Evolutionary conservation across 768 basidiomycete genomes (phyloP).

Genomic region (Pholiota microspora): DNA sequence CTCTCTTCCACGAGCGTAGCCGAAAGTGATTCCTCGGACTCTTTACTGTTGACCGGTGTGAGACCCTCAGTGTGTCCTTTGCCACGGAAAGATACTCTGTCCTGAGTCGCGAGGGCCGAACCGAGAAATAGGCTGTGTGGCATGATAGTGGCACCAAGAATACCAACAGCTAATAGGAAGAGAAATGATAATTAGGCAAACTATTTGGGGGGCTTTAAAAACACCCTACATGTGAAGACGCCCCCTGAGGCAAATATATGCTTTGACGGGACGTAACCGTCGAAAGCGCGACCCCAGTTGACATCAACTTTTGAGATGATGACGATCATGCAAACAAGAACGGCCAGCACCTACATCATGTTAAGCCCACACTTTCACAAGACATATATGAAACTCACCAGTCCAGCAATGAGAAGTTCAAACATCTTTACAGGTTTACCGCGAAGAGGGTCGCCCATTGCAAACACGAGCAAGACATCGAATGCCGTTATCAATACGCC

Average conservation of each 20-base stretch:
- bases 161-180: conserved; percentile 54
- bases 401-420: conserved; percentile 57
- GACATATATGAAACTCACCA: conserved; percentile 42
- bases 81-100: conserved; percentile 49
- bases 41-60: conserved; percentile 13
- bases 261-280: conserved; percentile 75
- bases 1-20: conserved; percentile 2
- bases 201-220: neutral
- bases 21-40: conserved; percentile 16
- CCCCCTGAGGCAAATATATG: conserved; percentile 52
- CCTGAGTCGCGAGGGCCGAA: conserved; percentile 81
- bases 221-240: conserved; percentile 60
- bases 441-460: conserved; percentile 66
- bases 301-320: conserved; percentile 72
- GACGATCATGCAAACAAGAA: conserved; percentile 76
- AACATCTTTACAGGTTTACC: conserved; percentile 67
- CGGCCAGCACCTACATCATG: conserved; percentile 52
- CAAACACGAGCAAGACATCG: conserved; percentile 71
- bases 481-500: conserved; percentile 65
- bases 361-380: neutral
- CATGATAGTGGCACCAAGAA: conserved; percentile 87
- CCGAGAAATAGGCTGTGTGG: conserved; percentile 92
- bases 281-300: conserved; percentile 71
- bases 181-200: neutral
- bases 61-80: conserved; percentile 16